Base-by-base conservation (phyloP, 352 stramenopile genomes). In the Phytophthora colocasiae region DNA sequence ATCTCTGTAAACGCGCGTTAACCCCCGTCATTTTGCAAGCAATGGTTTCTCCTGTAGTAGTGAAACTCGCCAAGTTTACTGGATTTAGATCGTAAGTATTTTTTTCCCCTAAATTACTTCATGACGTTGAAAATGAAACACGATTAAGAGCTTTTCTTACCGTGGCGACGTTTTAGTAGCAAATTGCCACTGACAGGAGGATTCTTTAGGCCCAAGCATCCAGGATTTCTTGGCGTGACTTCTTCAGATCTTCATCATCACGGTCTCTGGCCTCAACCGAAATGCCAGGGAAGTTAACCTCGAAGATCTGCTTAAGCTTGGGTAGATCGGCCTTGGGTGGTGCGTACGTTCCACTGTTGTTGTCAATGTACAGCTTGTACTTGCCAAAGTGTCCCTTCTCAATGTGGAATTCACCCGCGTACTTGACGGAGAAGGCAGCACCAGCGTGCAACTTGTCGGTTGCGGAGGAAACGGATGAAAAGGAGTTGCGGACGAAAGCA, bases 281-380 rank as follows among this genome's bases (percentile, higher is more conserved):
- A 10, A 81, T 81, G 0, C 58, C 69, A 0, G 64, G 65, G 56
- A 81, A 78, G 43, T 81, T 81, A 53, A 55, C 68, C 38, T 81
- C 61, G 10, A 81, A 51, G 6, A 81, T 41, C n/a, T 56, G 65
- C 51, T 76, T 67, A 14, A 81, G 52, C 24, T 71, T 50, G 1
- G 73, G 73, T 7, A 81, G 53, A 26, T 75, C 60, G 6, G 38
- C 65, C 54, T 76, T 76, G 4, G 69, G 69, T 8, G 73, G 73
- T 2, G 60, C 69, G 46, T 81, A 81, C 6, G 73, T 81, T 54
- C 73, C 73, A 40, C 73, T 81, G 53, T 81, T 78, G 61, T 81
- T 81, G 69, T 81, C 73, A 22, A 81, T 81, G 1, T 73, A 15
- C 2, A 81, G 65, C 45, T 68, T 81, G 60, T 58, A 64, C 19